Conservation (phyloP, 208 protist genomes). For the Polymyxa betae region DNA sequence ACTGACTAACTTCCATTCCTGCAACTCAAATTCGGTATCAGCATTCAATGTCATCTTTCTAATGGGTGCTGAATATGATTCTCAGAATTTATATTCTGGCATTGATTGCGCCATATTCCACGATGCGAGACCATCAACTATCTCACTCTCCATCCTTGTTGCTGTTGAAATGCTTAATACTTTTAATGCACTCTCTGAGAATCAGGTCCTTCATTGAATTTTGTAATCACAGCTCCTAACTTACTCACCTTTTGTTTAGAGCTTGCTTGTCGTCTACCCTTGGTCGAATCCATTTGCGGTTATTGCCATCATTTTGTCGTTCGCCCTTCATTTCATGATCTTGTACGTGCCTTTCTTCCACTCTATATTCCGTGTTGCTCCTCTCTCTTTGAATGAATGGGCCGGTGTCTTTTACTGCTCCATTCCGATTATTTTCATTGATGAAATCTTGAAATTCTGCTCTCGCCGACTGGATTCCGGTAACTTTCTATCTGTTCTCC, state of each 20-base stretch:
- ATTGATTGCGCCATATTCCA: conserved; percentile 44
- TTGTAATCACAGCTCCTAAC: conserved; percentile 56
- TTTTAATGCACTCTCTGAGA: conserved; percentile 88
- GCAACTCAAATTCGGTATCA: not conserved
- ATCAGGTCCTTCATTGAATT: conserved; percentile 71
- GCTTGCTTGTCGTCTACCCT: conserved; percentile 64
- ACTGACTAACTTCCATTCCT: conserved; percentile 60
- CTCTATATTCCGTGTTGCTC: conserved; percentile 81
- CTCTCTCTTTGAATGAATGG: conserved; percentile 84
- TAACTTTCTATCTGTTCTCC: too few species aligned
- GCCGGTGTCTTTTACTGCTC: conserved; percentile 82
- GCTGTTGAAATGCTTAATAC: conserved; percentile 92
- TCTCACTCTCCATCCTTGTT: conserved; percentile 88
- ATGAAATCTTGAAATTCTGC: conserved; percentile 85
- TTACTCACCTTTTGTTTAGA: not conserved
- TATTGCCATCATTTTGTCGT: conserved; percentile 79
- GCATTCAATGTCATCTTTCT: not conserved
- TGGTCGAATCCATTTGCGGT: conserved; percentile 72
- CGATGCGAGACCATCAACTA: conserved; percentile 71
- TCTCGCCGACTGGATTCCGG: too few species aligned
- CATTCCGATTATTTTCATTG: conserved; percentile 87
- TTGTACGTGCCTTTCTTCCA: conserved; percentile 85
- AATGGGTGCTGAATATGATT: not conserved
- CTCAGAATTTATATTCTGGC: not conserved
- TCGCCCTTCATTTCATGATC: conserved; percentile 84